phyloP scores from a whole-genome alignment of 2,329 filamentous ascomycete genomes.

The Polychaeton citri region DNA sequence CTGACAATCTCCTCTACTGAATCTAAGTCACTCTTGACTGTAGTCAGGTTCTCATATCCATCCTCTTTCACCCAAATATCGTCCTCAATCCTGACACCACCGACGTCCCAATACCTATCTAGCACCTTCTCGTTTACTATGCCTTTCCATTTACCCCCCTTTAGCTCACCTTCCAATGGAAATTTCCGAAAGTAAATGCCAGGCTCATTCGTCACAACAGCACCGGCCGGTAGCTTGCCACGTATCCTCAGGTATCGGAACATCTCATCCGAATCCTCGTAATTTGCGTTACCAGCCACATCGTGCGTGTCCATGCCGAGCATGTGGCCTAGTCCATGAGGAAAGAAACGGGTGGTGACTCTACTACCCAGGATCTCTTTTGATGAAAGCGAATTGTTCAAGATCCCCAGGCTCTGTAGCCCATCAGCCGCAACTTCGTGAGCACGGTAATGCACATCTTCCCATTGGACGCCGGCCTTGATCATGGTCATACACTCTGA shows the following conservation, averaged over 20 bases:
- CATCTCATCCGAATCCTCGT: slow-evolving; percentile 61
- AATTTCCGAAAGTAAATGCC: slow-evolving; percentile 68
- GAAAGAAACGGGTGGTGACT: slow-evolving; percentile 37
- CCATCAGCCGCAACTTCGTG: slow-evolving; percentile 74
- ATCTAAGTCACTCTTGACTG: slow-evolving; percentile 48
- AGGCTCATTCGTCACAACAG: slow-evolving; percentile 89
- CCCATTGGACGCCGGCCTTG: slow-evolving; percentile 63
- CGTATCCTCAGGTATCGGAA: slow-evolving; percentile 79
- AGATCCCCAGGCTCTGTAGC: slow-evolving; percentile 59
- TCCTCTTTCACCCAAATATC: slow-evolving; percentile 67
- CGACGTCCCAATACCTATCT: slow-evolving; percentile 60
- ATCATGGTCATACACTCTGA: slow-evolving; percentile 59
- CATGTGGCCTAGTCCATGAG: slow-evolving; percentile 38
- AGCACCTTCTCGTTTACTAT: slow-evolving; percentile 55
- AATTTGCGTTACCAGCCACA: slow-evolving; percentile 35
- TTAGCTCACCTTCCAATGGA: slow-evolving; percentile 58
- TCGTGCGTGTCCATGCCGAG: slow-evolving; percentile 42
- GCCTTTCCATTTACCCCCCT: slow-evolving; percentile 44
- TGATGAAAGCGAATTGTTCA: slow-evolving; percentile 29
- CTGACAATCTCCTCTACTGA: slow-evolving; percentile 9
- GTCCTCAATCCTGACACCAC: slow-evolving; percentile 84
- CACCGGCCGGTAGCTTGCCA: slow-evolving; percentile 33
- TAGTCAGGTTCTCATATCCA: slow-evolving; percentile 77
- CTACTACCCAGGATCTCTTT: slow-evolving; percentile 31
- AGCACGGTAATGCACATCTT: slow-evolving; percentile 66